Evolutionary conservation across 2,329 filamentous ascomycete genomes (phyloP).

Genomic region (Ophiostoma novo-ulmi): DNA sequence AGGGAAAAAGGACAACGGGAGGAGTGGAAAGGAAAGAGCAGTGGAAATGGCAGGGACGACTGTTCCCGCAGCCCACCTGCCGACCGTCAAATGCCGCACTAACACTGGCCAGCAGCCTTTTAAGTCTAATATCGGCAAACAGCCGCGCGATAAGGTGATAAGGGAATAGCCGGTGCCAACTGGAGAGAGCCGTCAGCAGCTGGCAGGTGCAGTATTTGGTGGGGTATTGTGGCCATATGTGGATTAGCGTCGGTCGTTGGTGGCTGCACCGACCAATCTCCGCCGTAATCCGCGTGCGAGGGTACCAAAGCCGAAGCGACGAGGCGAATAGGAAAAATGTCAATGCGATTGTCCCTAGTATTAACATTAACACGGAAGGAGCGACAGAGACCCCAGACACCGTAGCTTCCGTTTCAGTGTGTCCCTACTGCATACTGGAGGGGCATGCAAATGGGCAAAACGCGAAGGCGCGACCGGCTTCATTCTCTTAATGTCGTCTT

Average conservation of each 20-base stretch:
- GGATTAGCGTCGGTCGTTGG: slow-evolving; percentile 25
- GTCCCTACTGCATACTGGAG: not conserved
- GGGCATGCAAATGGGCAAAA: slow-evolving; percentile 11
- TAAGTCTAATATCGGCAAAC: slow-evolving; percentile 18
- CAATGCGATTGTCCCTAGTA: not conserved
- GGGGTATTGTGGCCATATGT: not conserved
- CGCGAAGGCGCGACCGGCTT: slow-evolving; percentile 19
- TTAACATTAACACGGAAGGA: slow-evolving; percentile 6
- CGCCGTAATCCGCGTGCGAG: slow-evolving; percentile 25
- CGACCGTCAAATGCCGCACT: slow-evolving; percentile 12
- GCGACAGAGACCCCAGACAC: slow-evolving; percentile 13
- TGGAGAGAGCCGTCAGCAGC: slow-evolving; percentile 10
- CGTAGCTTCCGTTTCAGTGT: slow-evolving; percentile 21
- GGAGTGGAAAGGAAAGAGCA: slow-evolving; percentile 3
- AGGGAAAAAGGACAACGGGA: slow-evolving; percentile 14
- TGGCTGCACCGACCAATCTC: slow-evolving; percentile 26
- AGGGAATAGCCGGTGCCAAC: slow-evolving; percentile 4
- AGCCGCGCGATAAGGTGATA: slow-evolving; percentile 21
- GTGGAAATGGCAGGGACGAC: slow-evolving; percentile 11
- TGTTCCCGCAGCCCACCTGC: slow-evolving; percentile 14
- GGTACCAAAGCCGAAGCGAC: slow-evolving; percentile 20
- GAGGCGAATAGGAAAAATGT: slow-evolving; percentile 7
- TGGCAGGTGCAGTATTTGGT: not conserved
- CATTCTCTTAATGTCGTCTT: not conserved
- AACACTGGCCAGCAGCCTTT: slow-evolving; percentile 11